Evolutionary conservation across 805 yeast genomes (phyloP).

Genomic region (Ogataea henricii): DNA sequence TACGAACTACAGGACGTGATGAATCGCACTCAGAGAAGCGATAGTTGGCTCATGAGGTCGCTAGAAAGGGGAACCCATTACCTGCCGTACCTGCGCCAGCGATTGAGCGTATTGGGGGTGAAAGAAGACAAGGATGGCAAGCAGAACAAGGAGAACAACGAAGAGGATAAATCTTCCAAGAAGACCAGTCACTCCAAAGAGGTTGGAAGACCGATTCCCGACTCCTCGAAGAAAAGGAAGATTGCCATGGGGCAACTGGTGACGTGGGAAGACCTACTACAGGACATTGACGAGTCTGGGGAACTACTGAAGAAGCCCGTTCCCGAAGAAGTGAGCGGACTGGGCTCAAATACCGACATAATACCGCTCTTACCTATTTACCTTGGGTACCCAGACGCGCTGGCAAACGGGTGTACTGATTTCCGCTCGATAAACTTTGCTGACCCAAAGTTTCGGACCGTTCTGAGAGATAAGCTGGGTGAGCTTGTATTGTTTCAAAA

Average conservation of each 20-base stretch:
- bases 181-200: no score
- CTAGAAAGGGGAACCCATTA: not conserved
- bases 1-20: constrained; percentile 33
- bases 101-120: not conserved
- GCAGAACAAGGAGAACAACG: not conserved
- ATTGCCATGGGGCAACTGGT: not conserved
- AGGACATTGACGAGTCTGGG: constrained; percentile 11
- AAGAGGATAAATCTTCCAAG: not conserved
- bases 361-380: constrained; percentile 25
- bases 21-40: constrained; percentile 23
- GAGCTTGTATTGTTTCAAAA: constrained; percentile 19
- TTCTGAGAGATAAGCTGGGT: constrained; percentile 6
- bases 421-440: constrained; percentile 20
- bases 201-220: no score
- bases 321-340: constrained; percentile 13
- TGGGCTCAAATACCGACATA: not conserved
- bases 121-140: not conserved
- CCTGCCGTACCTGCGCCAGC: not conserved
- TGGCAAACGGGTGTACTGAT: not conserved
- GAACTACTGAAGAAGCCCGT: constrained; percentile 5
- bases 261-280: constrained; percentile 12
- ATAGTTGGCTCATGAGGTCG: not conserved
- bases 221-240: constrained; percentile 2
- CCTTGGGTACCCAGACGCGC: constrained; percentile 13
- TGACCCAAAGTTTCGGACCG: constrained; percentile 3